These are phyloP conservation scores for Xylariaceae sp. DNA, from an alignment of 2,329 filamentous ascomycete genomes.

Conservation along the genomic window DNA sequence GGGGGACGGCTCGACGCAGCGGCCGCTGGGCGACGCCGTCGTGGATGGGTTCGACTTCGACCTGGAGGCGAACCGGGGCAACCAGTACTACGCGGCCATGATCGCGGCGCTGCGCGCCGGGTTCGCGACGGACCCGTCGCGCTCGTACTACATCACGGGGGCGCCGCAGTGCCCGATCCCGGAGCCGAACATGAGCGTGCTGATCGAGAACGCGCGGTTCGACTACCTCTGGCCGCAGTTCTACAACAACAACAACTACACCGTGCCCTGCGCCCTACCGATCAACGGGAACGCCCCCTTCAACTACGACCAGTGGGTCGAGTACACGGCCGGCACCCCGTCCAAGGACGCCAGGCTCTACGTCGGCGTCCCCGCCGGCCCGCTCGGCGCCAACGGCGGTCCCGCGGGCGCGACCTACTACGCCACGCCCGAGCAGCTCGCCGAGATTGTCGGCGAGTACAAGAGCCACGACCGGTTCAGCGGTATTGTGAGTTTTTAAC, in stretches of 20 bases:
- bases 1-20: slow-evolving; percentile 27
- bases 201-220: slow-evolving; percentile 35
- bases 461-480: slow-evolving; percentile 30
- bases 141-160: slow-evolving; percentile 42
- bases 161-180: slow-evolving; percentile 43
- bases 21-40: slow-evolving; percentile 42
- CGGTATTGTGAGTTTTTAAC: slow-evolving; percentile 35
- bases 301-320: slow-evolving; percentile 36
- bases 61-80: slow-evolving; percentile 35
- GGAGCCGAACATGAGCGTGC: slow-evolving; percentile 37
- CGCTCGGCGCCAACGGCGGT: slow-evolving; percentile 32
- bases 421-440: slow-evolving; percentile 29
- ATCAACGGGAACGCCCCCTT: slow-evolving; percentile 27
- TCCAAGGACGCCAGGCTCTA: slow-evolving; percentile 35
- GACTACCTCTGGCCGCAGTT: slow-evolving; percentile 42
- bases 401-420: slow-evolving; percentile 32
- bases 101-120: slow-evolving; percentile 28
- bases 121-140: slow-evolving; percentile 30
- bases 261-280: slow-evolving; percentile 32
- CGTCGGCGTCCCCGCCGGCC: slow-evolving; percentile 35
- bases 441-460: slow-evolving; percentile 27
- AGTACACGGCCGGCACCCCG: slow-evolving; percentile 26
- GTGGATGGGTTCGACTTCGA: slow-evolving; percentile 29
- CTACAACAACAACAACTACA: slow-evolving; percentile 40
- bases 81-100: slow-evolving; percentile 32